These are phyloP conservation scores for Evansstolkia leycettana DNA, from an alignment of 495 filamentous ascomycete species.

Conservation along the genomic window DNA sequence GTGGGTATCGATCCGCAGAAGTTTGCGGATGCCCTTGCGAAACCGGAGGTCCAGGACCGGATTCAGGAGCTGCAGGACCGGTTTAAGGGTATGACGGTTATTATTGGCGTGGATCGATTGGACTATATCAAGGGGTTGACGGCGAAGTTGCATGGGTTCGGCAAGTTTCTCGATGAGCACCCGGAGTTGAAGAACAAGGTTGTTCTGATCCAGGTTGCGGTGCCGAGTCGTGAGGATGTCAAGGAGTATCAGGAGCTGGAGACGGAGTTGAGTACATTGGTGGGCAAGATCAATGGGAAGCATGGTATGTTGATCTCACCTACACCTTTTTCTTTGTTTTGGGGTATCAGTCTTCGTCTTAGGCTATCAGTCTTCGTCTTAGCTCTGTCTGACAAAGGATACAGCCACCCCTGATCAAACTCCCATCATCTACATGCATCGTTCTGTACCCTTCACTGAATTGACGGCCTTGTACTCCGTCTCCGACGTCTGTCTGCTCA, in stretches of 20 bases:
- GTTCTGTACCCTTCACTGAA: conserved; percentile 78
- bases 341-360: too few species aligned
- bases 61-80: conserved; percentile 65
- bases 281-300: conserved; percentile 83
- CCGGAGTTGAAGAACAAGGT: conserved; percentile 88
- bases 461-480: conserved; percentile 86
- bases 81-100: conserved; percentile 79
- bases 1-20: conserved; percentile 92
- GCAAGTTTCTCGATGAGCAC: conserved; percentile 81
- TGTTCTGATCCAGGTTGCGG: conserved; percentile 84
- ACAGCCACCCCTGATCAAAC: conserved; percentile 77
- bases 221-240: conserved; percentile 84
- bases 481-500: conserved; percentile 80
- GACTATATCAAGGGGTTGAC: conserved; percentile 97
- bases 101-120: conserved; percentile 84
- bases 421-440: conserved; percentile 90
- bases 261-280: conserved; percentile 78
- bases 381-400: background rate
- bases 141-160: conserved; percentile 84
- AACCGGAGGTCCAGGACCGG: conserved; percentile 61
- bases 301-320: conserved; percentile 9
- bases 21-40: conserved; percentile 64
- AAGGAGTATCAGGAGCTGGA: conserved; percentile 93
- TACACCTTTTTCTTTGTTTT: background rate
- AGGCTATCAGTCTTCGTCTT: too few species aligned